These are phyloP conservation scores for Primulina eburnea DNA, from an alignment of 257 asterid species.

Conservation along the genomic window DNA sequence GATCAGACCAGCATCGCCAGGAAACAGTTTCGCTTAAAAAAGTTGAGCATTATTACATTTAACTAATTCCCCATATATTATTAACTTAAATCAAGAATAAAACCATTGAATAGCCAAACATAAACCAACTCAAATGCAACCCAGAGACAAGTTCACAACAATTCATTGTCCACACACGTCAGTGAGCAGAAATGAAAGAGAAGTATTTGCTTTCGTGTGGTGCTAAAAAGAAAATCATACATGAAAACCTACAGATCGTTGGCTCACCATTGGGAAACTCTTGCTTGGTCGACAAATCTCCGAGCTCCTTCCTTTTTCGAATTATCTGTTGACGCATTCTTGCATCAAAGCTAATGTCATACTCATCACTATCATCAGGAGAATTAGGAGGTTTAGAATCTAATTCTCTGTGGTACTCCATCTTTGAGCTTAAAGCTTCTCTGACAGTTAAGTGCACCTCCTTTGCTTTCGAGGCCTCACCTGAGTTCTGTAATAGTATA, in stretches of 20 bases:
- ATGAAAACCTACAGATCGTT: slow-evolving; percentile 10
- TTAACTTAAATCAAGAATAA: not conserved
- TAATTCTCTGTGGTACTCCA: slow-evolving; percentile 51
- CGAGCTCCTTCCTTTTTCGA: slow-evolving; percentile 68
- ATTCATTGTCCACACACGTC: not conserved
- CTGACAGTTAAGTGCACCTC: slow-evolving; percentile 71
- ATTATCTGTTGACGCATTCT: slow-evolving; percentile 93
- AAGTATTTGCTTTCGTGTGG: slow-evolving; percentile 3
- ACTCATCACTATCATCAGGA: slow-evolving; percentile 66
- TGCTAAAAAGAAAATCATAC: slow-evolving; percentile 10
- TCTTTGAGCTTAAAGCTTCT: slow-evolving; percentile 78
- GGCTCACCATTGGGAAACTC: slow-evolving; percentile 53
- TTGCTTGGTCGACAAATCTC: slow-evolving; percentile 50
- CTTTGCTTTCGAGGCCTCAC: slow-evolving; percentile 49
- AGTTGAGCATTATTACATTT: too few species aligned
- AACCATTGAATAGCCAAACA: not conserved
- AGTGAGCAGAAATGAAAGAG: not conserved
- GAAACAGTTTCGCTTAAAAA: not conserved
- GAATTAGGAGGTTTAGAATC: slow-evolving; percentile 43
- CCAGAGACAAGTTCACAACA: too few species aligned
- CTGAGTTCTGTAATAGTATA: slow-evolving; percentile 53
- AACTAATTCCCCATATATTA: not conserved
- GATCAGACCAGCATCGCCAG: not conserved
- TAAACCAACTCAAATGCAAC: not conserved
- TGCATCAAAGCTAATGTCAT: slow-evolving; percentile 75